Base-by-base conservation (phyloP, 441 rosid species). In the Pelargonium cotyledonis region DNA sequence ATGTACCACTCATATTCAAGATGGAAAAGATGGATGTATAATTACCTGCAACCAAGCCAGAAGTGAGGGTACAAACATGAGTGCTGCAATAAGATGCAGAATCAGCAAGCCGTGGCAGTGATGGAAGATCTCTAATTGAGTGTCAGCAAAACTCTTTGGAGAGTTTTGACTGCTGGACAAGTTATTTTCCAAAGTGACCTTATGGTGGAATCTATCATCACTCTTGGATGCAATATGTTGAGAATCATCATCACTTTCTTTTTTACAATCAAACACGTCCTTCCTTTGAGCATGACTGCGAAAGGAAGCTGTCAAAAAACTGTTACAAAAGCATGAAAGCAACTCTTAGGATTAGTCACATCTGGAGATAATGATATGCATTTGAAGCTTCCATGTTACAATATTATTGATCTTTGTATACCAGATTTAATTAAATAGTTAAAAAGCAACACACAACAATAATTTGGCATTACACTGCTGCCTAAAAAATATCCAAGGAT, bases 41-140 rank as follows among this genome's bases (percentile, higher is more conserved):
- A 70, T 31, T 86, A 95, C 99, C 98, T 95, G 97, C 76, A 87
- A 80, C 97, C 96, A 92, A 64, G 99, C 96, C 10, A 79, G 82
- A 40, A 95, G 85, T 47, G 99, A 90, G 64, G 99, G 99, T 53
- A 79, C 89, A 68, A 95, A 86, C 99, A 95, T 92, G 70, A 90
- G 79, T 57, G 90, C 69, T 21, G 91, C 88, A 70, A 92, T 82
- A 73, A 95, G 82, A 85, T 92, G 97, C 69, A 95, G 83, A 57
- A 88, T 76, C 70, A 92, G 80, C 79, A 90, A 72, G 76, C 98
- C 95, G 79, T 95, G 98, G 65, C 70, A 82, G 72, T 85, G 92
- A 83, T 88, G 85, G 80, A 95, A 95, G 73, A 78, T 79, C 78
- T 95, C 99, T 73, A 88, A 71, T 80, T 92, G 99, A 12, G 96